These are phyloP conservation scores for Beta macrorhiza DNA, from an alignment of 179 eudicot genomes.

Conservation along the genomic window DNA sequence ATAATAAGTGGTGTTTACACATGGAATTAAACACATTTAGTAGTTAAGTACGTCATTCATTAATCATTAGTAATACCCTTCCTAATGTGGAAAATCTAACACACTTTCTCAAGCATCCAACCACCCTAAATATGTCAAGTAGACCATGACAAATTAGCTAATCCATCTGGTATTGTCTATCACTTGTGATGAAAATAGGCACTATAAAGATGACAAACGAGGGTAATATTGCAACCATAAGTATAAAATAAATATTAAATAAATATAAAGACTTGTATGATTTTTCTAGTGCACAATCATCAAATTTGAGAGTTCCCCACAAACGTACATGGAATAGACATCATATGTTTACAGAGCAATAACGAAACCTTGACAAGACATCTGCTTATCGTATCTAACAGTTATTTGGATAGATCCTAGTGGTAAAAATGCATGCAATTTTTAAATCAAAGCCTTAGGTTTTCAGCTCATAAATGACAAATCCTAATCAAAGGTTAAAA, in stretches of 20 bases:
- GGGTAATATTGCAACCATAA: conserved; percentile 15
- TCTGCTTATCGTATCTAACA: neutral
- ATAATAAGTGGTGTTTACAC: conserved; percentile 16
- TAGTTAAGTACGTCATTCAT: neutral
- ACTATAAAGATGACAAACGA: conserved; percentile 10
- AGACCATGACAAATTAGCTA: conserved; percentile 24
- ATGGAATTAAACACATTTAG: conserved; percentile 9
- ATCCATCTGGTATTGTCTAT: conserved; percentile 9
- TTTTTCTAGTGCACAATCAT: conserved; percentile 6
- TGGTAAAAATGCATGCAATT: neutral
- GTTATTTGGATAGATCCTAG: neutral
- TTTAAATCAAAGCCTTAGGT: neutral
- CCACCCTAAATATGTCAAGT: conserved; percentile 27
- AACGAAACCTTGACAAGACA: neutral
- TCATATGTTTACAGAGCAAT: neutral
- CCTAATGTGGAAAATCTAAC: conserved; percentile 29
- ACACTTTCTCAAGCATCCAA: conserved; percentile 23
- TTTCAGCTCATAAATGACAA: too few species aligned
- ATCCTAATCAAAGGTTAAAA: too few species aligned
- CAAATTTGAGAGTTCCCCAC: neutral
- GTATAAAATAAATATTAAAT: neutral
- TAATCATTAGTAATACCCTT: conserved; percentile 2
- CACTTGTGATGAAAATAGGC: conserved; percentile 1
- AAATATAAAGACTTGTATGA: neutral
- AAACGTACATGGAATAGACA: neutral